A percentile compares a stretch with the other conserved stretches of the same genome.
Conservation (phyloP, 2,329 filamentous ascomycete species). For the Elsinoe fawcettii region DNA sequence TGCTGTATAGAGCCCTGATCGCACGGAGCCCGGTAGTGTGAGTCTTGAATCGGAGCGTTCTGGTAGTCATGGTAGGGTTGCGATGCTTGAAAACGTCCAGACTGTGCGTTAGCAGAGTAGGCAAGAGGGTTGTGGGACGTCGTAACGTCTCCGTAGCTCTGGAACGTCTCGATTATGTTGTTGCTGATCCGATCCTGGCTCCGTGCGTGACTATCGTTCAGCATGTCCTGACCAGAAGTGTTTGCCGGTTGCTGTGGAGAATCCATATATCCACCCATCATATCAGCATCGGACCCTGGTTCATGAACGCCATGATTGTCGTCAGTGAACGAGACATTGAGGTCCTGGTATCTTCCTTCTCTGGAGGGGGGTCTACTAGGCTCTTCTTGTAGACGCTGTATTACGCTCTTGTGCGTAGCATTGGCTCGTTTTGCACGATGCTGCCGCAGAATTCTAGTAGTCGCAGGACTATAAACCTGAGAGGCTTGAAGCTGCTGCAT, state of each 20-base stretch:
- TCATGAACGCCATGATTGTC: neutral
- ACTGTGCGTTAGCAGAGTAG: too few species aligned
- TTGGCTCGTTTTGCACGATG: neutral
- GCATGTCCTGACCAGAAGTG: neutral
- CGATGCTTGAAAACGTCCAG: too few species aligned
- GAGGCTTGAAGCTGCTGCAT: neutral
- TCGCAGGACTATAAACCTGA: neutral
- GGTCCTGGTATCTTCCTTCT: neutral
- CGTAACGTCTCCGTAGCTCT: too few species aligned
- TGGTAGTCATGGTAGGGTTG: too few species aligned
- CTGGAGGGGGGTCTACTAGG: neutral
- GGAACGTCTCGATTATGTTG: too few species aligned
- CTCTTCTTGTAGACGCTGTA: neutral
- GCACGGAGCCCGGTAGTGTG: too few species aligned
- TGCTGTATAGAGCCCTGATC: too few species aligned
- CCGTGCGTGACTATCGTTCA: too few species aligned
- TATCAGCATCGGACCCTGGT: neutral
- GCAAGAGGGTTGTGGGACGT: too few species aligned
- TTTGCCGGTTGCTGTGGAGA: neutral
- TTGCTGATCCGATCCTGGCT: too few species aligned
- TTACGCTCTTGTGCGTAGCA: neutral
- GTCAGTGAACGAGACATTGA: neutral
- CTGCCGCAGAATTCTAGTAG: neutral
- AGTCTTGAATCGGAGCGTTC: too few species aligned
- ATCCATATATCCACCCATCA: neutral